Evolutionary conservation across 2,329 filamentous ascomycete genomes (phyloP).

Genomic region (Exophiala xenobiotica): DNA sequence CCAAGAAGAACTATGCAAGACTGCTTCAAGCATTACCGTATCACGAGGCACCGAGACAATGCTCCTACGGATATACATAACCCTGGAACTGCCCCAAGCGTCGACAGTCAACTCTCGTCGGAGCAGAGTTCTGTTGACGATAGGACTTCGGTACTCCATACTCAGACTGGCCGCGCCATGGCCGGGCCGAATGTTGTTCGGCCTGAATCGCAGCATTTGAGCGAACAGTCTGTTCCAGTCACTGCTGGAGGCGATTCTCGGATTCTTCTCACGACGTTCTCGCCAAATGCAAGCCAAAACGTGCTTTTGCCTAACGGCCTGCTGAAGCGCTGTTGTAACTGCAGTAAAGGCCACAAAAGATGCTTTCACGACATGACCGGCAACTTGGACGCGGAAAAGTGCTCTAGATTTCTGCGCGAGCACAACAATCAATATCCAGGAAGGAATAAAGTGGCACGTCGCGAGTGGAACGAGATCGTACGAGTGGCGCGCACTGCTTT

Average conservation of each 20-base stretch:
- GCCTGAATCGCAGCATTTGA: too few species aligned
- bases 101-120: too few species aligned
- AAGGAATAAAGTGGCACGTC: not conserved
- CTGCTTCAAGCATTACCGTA: not conserved
- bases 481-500: not conserved
- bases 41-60: too few species aligned
- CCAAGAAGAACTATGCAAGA: not conserved
- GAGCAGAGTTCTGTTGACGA: too few species aligned
- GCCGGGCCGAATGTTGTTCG: too few species aligned
- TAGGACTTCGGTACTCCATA: too few species aligned
- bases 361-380: not conserved
- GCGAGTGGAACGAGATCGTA: not conserved
- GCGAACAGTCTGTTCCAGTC: too few species aligned
- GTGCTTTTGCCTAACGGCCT: not conserved
- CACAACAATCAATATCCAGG: not conserved
- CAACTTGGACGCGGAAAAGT: not conserved
- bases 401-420: not conserved
- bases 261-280: not conserved
- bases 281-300: not conserved
- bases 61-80: too few species aligned
- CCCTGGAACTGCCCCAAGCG: too few species aligned
- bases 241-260: too few species aligned
- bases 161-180: too few species aligned
- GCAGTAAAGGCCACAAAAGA: not conserved
- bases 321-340: not conserved